These are phyloP conservation scores for Pseudocercospora ulei DNA, from an alignment of 2,329 filamentous ascomycete species.

Conservation along the genomic window DNA sequence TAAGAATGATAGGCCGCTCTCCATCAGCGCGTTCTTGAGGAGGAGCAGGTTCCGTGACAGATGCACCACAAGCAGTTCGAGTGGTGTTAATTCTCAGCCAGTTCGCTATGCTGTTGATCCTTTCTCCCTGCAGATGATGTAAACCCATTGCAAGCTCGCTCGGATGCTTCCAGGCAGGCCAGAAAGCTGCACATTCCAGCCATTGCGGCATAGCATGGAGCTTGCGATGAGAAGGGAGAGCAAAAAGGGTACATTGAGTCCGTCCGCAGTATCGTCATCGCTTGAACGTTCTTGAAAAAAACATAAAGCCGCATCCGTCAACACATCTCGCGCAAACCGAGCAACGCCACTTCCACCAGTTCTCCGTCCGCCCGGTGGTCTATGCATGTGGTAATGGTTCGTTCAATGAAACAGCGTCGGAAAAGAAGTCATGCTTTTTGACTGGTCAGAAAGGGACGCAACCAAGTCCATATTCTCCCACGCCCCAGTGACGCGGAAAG, in stretches of 20 bases:
- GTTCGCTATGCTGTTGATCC: conserved; percentile 6
- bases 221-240: conserved; percentile 2
- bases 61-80: not conserved
- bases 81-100: conserved; percentile 6
- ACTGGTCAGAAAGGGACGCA: conserved; percentile 6
- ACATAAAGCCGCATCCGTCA: conserved; percentile 8
- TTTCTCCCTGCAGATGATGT: conserved; percentile 5
- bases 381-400: conserved; percentile 6
- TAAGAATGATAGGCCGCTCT: no score
- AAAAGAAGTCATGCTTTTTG: conserved; percentile 10
- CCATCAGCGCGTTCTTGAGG: no score
- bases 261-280: conserved; percentile 3
- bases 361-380: conserved; percentile 1
- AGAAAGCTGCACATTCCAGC: not conserved
- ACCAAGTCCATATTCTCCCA: conserved; percentile 4
- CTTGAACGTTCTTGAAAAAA: conserved; percentile 9
- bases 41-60: no score
- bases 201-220: not conserved
- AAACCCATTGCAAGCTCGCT: conserved; percentile 2
- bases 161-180: not conserved
- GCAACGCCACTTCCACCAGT: conserved; percentile 7
- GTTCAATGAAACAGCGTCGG: conserved; percentile 1
- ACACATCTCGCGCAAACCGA: conserved; percentile 1
- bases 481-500: not conserved
- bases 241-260: conserved; percentile 7